phyloP scores from a whole-genome alignment of 2,329 filamentous ascomycete genomes.

The Monosporascus sp. region DNA sequence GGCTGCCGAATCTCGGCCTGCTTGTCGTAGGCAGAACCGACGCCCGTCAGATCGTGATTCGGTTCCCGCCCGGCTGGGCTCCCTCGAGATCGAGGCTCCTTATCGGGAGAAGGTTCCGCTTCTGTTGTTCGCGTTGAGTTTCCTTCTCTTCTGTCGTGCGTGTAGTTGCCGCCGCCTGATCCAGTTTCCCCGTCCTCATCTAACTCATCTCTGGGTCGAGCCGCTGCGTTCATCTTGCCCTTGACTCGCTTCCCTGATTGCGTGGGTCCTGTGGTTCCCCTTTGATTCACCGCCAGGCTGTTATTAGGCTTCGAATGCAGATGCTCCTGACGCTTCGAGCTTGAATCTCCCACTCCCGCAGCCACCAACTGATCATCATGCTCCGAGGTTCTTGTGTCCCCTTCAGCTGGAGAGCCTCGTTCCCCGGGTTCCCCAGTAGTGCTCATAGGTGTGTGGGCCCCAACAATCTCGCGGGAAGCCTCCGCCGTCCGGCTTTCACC shows the following conservation, averaged over 20 bases:
- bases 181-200: constrained; percentile 6
- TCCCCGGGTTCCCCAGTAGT: constrained; percentile 8
- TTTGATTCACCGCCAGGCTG: constrained; percentile 1
- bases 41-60: constrained; percentile 11
- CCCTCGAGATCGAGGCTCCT: constrained; percentile 8
- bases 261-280: constrained; percentile 1
- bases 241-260: background rate
- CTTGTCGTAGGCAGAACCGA: constrained; percentile 13
- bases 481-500: constrained; percentile 15
- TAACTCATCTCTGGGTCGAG: background rate
- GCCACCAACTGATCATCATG: constrained; percentile 3
- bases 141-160: constrained; percentile 14
- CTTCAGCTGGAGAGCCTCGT: constrained; percentile 4
- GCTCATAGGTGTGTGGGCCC: constrained; percentile 4
- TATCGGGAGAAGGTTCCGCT: constrained; percentile 8
- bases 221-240: background rate
- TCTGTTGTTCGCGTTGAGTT: constrained; percentile 16
- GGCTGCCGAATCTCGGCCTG: constrained; percentile 12
- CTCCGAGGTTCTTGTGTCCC: constrained; percentile 5
- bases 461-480: constrained; percentile 7
- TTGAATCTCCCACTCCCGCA: constrained; percentile 2
- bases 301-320: constrained; percentile 1
- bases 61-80: constrained; percentile 4
- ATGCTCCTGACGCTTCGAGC: background rate
- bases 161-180: constrained; percentile 6